Base-by-base conservation (phyloP, 805 yeast genomes). In the Starmera caribaea region DNA sequence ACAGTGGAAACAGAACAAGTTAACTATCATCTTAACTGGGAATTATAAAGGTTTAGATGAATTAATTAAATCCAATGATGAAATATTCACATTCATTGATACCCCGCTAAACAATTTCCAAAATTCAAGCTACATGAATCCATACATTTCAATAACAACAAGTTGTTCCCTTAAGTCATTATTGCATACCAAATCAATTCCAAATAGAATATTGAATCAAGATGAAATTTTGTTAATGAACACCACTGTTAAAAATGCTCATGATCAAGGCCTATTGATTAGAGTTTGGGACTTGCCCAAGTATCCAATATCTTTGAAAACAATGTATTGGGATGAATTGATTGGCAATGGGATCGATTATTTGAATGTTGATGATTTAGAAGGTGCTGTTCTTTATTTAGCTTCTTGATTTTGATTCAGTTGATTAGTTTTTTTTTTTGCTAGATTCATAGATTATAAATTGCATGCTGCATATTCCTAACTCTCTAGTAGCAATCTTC, bases 241-340 rank as follows among this genome's bases (percentile, higher is more conserved):
- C 4, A 21, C 24, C 4, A 37, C 38, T 7, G 44, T 59, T 13
- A 40, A 43, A 3, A 39, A 42, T 13, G 79, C 84, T 2, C 85
- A 79, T 47, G 50, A 56, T 3, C 42, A 59, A 37, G 74, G 75
- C 11, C 49, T 81, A 32, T 65, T 68, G 46, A 73, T 85, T 0
- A 62, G 90, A 41, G 62, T 81, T 27, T 82, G 89, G 89, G 88
- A 79, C 15, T 77, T 76, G 8, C 79, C 85, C 1, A 64, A 65
- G 38, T 81, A 87, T 87, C 88, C 89, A 4, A 53, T 55, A 3
- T 43, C 49, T 12, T 54, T 62, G 26, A 65, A 74, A 42, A 54
- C 70, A 35, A 52, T 53, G 3, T 68, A 78, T 32, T 74, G 81
- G 75, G 48, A 58, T 38, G 74, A 71, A 41, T 59, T 77, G 13